Percentiles rank a stretch among this genome's conserved stretches.
These are phyloP conservation scores for Moelleriella libera DNA, from an alignment of 2,329 filamentous ascomycete genomes.

Conservation along the genomic window DNA sequence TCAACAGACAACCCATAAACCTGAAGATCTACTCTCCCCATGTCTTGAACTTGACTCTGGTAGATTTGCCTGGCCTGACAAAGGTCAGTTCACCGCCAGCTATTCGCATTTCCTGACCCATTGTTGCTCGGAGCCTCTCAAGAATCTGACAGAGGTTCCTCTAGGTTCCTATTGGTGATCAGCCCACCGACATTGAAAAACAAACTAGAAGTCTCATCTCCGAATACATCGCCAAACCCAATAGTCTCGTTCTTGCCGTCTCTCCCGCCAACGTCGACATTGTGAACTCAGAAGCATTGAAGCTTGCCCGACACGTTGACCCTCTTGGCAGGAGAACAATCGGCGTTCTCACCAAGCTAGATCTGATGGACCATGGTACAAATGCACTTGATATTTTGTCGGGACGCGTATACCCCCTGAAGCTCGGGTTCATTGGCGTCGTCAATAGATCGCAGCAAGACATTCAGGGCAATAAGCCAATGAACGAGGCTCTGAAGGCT, in stretches of 20 bases:
- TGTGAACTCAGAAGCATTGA: slow-evolving; percentile 94
- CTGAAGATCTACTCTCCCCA: slow-evolving; percentile 97
- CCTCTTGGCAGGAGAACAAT: slow-evolving; percentile 89
- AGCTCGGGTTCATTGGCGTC: slow-evolving; percentile 94
- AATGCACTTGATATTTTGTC: slow-evolving; percentile 97
- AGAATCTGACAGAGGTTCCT: neutral
- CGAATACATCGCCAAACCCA: slow-evolving; percentile 97
- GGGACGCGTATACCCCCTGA: slow-evolving; percentile 88
- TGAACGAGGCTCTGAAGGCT: slow-evolving; percentile 77
- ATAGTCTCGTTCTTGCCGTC: slow-evolving; percentile 93
- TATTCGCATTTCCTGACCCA: slow-evolving; percentile 1
- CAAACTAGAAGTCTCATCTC: slow-evolving; percentile 93
- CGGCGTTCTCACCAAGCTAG: slow-evolving; percentile 90
- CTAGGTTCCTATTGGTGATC: slow-evolving; percentile 89
- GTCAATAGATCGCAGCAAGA: slow-evolving; percentile 98
- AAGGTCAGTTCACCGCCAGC: slow-evolving; percentile 44
- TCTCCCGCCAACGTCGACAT: slow-evolving; percentile 96
- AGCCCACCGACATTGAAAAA: slow-evolving; percentile 95
- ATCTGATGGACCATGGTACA: slow-evolving; percentile 97
- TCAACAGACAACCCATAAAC: slow-evolving; percentile 95
- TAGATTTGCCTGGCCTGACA: slow-evolving; percentile 89
- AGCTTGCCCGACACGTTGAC: slow-evolving; percentile 93
- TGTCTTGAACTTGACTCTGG: slow-evolving; percentile 88
- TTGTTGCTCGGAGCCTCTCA: slow-evolving; percentile 4
- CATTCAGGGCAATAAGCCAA: slow-evolving; percentile 90